Evolutionary conservation across 805 yeast species (phyloP).

Genomic region (Pichia phayaonensis): DNA sequence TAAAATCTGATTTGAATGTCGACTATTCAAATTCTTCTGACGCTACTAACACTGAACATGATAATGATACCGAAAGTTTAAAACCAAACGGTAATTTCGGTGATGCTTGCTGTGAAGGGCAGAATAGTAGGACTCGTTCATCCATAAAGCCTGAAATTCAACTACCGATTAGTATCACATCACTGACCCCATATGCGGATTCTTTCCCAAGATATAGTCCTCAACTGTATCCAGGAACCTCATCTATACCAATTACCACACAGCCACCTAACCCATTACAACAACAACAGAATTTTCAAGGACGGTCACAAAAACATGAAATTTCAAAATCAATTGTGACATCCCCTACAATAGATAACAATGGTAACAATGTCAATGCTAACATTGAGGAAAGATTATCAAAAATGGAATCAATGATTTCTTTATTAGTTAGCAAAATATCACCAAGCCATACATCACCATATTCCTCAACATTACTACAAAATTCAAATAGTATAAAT

Average conservation of each 20-base stretch:
- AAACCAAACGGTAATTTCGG: too few species aligned
- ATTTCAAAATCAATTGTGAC: not conserved
- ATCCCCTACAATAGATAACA: not conserved
- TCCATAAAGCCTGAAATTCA: not conserved
- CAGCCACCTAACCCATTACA: not conserved
- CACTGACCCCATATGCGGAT: not conserved
- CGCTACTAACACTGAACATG: not conserved
- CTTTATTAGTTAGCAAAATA: constrained; percentile 14
- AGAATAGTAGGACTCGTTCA: not conserved
- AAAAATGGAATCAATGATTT: constrained; percentile 29
- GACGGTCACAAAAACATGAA: too few species aligned
- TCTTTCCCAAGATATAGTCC: not conserved
- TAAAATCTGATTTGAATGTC: not conserved
- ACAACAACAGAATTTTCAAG: not conserved
- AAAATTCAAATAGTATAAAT: not conserved
- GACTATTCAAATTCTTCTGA: not conserved
- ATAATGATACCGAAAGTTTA: not conserved
- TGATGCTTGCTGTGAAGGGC: too few species aligned
- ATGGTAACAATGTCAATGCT: not conserved
- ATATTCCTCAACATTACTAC: not conserved
- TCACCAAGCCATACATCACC: not conserved
- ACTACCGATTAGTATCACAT: not conserved
- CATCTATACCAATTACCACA: not conserved
- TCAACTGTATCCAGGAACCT: not conserved
- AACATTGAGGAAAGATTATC: constrained; percentile 25